These are phyloP conservation scores for Colletotrichum scovillei DNA, from an alignment of 2,329 filamentous ascomycete species.

Conservation along the genomic window DNA sequence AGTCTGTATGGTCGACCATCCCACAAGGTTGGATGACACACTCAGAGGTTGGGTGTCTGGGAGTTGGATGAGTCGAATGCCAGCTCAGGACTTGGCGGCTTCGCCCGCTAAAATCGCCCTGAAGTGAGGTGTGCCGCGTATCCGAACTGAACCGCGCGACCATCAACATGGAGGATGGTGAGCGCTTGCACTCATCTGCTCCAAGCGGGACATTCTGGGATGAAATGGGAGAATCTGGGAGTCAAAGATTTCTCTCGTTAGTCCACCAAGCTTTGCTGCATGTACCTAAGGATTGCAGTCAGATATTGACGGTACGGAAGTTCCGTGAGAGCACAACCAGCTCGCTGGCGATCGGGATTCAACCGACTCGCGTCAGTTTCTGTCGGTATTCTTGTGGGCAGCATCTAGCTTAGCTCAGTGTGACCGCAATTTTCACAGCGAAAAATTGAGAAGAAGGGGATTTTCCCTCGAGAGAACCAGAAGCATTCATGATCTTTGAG, in stretches of 20 bases:
- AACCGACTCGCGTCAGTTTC: background rate
- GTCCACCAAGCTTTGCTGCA: background rate
- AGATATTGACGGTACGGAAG: background rate
- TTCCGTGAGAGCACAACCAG: background rate
- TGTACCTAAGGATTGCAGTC: background rate
- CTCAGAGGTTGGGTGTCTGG: background rate
- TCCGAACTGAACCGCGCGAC: background rate
- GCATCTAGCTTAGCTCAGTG: background rate
- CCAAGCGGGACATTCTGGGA: background rate
- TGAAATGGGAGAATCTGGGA: background rate
- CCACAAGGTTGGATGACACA: background rate
- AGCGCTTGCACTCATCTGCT: background rate
- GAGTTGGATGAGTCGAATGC: background rate
- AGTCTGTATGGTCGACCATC: background rate
- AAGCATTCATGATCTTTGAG: too few species aligned
- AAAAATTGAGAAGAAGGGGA: too few species aligned
- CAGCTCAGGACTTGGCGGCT: background rate
- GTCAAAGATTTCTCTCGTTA: background rate
- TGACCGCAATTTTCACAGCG: too few species aligned
- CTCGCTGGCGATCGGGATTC: background rate
- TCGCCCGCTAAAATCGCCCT: background rate
- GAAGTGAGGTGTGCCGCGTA: background rate
- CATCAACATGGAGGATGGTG: too few species aligned
- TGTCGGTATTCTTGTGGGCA: background rate
- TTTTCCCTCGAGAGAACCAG: too few species aligned